Percentiles rank a stretch among this genome's conserved stretches.
Conservation (phyloP, 2,329 filamentous ascomycete genomes). For the Emydomyces testavorans region DNA sequence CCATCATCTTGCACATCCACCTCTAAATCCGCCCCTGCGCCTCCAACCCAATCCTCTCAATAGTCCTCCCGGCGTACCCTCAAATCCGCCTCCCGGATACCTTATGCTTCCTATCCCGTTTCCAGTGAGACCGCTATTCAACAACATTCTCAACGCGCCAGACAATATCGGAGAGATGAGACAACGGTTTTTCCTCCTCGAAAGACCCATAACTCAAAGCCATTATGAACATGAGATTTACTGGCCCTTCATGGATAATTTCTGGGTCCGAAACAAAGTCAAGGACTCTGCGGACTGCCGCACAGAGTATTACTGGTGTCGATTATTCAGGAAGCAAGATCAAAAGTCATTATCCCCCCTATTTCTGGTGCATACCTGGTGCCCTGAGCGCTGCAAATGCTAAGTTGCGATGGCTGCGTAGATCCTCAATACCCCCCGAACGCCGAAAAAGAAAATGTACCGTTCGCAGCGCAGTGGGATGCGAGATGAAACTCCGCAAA, state of each 20-base stretch:
- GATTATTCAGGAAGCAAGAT: constrained; percentile 11
- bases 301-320: constrained; percentile 12
- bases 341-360: constrained; percentile 1
- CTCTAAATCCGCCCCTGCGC: neutral
- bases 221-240: constrained; percentile 9
- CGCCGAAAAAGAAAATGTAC: constrained; percentile 9
- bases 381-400: neutral
- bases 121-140: constrained; percentile 7
- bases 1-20: neutral
- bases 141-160: constrained; percentile 10
- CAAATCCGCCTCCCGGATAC: constrained; percentile 6
- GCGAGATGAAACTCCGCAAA: constrained; percentile 11
- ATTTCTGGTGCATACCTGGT: too few species aligned
- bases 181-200: constrained; percentile 8
- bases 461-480: constrained; percentile 8
- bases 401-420: neutral
- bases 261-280: constrained; percentile 11
- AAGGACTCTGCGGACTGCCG: constrained; percentile 9
- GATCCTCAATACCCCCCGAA: constrained; percentile 5
- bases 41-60: neutral
- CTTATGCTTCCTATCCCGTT: constrained; percentile 8
- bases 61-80: neutral
- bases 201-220: constrained; percentile 4
- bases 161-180: constrained; percentile 10
- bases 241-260: constrained; percentile 12